Evolutionary conservation across 305 asterid species (phyloP), one percentile per base, ranked within the genome.

Genomic region (Fraxinus sp.): DNA sequence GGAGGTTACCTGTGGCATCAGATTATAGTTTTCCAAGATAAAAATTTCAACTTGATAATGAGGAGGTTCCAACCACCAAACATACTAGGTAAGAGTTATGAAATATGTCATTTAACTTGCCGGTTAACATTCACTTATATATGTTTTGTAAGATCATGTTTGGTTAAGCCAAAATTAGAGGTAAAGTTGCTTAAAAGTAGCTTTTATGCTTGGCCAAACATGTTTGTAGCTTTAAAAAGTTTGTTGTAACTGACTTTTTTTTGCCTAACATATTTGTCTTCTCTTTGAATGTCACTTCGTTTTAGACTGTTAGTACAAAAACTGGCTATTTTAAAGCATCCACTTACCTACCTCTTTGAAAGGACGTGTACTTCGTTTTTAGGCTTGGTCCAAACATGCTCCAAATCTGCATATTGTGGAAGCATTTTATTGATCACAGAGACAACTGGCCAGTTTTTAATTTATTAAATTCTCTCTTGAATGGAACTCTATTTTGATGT

Each of bases 401-500:
- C 68, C 22, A n/a, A 18, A 18, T 57, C 68, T 57, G 22, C 78
- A 28, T 16, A 75, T 55, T n/a, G 22, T 71, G 35, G 66, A 41
- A 75, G 14, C 49, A 77, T 77, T 68, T 16, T 2, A 70, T 35
- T 18, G 14, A 18, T 80, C 24, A 30, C 49, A 36, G 74, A 28
- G 71, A 41, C 46, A 26, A 22, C 52, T 77, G 30, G 24, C 66
- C 57, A 33, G 79, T 33, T 37, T 24, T 36, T 83, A 6, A 43
- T 76, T 16, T 43, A 22, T 18, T 11, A 2, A 77, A 28, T 33
- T 22, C 36, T 78, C 52, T 2, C 32, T 24, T 62, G 72, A 64
- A 8, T 64, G 43, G 36, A 77, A 62, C 70, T 74, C 26, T 77
- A 39, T 62, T 66, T 84, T 80, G 62, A 68, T 68, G 33, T 36